These are phyloP conservation scores for Tricholoma sp. DNA, from an alignment of 768 basidiomycete genomes.

Conservation along the genomic window DNA sequence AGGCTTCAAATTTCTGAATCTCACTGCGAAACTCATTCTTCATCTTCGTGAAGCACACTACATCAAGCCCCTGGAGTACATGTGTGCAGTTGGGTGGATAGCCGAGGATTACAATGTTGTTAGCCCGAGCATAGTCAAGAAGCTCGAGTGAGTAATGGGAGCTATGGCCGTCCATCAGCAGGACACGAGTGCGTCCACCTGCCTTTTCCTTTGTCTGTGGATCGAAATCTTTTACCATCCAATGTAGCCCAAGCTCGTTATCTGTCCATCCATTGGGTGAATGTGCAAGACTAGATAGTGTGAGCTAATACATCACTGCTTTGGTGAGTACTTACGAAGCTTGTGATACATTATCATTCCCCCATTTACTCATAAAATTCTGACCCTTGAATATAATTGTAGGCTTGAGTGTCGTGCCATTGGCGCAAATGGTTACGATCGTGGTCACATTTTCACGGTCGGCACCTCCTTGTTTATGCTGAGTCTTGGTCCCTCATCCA, in stretches of 20 bases:
- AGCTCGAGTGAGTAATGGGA: constrained; percentile 26
- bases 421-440: constrained; percentile 35
- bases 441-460: constrained; percentile 5
- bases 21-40: constrained; percentile 24
- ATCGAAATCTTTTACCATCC: constrained; percentile 25
- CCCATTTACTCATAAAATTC: constrained; percentile 24
- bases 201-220: constrained; percentile 28
- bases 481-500: constrained; percentile 8
- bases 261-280: constrained; percentile 27
- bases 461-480: not conserved
- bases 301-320: not conserved
- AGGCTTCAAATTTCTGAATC: constrained; percentile 16
- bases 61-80: constrained; percentile 9
- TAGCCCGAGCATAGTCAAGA: constrained; percentile 21
- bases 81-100: constrained; percentile 37
- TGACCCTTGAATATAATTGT: constrained; percentile 36
- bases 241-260: constrained; percentile 14
- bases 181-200: constrained; percentile 19
- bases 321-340: not conserved
- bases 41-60: constrained; percentile 32
- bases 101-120: constrained; percentile 32
- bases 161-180: constrained; percentile 24
- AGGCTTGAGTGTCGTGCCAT: constrained; percentile 27
- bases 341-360: constrained; percentile 27
- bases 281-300: not conserved